Base-by-base conservation (phyloP, 164 flowering plant genomes). In the Vitis cinerea region DNA sequence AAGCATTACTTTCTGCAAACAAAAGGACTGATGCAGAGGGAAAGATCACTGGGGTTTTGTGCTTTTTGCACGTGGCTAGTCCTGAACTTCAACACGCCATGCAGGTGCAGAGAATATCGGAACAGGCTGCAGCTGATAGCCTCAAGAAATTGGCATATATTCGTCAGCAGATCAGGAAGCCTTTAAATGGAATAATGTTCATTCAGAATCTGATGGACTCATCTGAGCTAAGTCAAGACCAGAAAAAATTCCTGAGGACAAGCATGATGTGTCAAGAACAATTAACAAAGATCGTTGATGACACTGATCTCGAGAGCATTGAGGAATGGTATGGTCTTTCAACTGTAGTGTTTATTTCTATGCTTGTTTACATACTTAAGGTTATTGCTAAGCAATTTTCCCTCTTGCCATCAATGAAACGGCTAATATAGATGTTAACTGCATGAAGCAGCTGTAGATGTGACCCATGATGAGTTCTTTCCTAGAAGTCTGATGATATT, bases 41-140 rank as follows among this genome's bases (percentile, higher is more conserved):
- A 69, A 78, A 54, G 74, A 64, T 87, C 59, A 85, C 73, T 47
- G 93, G 93, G 14, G 88, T 76, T 51, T 67, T 89, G 72, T 87
- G 90, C 75, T 91, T 91, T 80, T 75, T 91, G 77, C 90, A 86
- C 65, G 81, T 91, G 50, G 77, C 97, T n/a, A 86, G 91, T 63
- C 87, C 88, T 19, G 97, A 91, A 65, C 92, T 91, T 69, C 87
- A 91, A 66, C 83, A 87, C 52, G 89, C 92, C 29, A 52, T 91
- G 66, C 82, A 84, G 71, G 74, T 85, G 60, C 97, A 91, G 75
- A 76, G 72, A 57, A 74, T 86, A 59, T 85, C 94, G 11, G 92
- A 92, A 70, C 83, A 83, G 56, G 90, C 92, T 75, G 87, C 92
- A 19, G 75, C 66, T 60, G 75, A 72, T 66, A 84, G 84, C 71